Conservation (phyloP, 2,329 filamentous ascomycete species). For the Ceratocystis diversiconidia region DNA sequence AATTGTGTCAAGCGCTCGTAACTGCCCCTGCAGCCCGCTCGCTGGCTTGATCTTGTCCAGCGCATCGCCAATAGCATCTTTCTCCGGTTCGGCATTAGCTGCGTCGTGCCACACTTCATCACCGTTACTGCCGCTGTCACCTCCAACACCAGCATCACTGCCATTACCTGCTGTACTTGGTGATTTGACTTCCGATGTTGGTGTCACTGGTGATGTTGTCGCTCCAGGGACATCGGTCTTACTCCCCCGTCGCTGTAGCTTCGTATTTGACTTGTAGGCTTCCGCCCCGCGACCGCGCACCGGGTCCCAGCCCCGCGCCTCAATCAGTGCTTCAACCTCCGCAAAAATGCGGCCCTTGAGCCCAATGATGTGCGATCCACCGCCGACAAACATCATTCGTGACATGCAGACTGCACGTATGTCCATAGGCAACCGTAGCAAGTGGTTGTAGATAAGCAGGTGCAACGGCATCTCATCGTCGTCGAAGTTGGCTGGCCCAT, state of each 20-base stretch:
- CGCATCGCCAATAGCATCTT: slow-evolving; percentile 45
- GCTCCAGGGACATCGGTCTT: no score
- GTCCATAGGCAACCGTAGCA: slow-evolving; percentile 67
- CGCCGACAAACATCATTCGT: slow-evolving; percentile 74
- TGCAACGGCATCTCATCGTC: slow-evolving; percentile 76
- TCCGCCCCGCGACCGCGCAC: slow-evolving; percentile 57
- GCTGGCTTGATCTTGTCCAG: slow-evolving; percentile 31
- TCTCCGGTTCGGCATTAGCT: slow-evolving; percentile 33
- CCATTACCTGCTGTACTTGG: not conserved
- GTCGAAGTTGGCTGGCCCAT: slow-evolving; percentile 49
- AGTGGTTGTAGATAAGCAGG: slow-evolving; percentile 57
- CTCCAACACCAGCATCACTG: slow-evolving; percentile 7
- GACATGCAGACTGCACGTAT: slow-evolving; percentile 76
- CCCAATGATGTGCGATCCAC: slow-evolving; percentile 64
- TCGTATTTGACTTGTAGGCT: slow-evolving; percentile 34
- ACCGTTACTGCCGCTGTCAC: slow-evolving; percentile 16
- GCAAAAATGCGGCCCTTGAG: slow-evolving; percentile 62
- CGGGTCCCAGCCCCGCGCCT: slow-evolving; percentile 59
- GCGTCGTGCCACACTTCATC: slow-evolving; percentile 29
- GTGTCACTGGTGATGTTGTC: no score
- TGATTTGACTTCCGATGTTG: slow-evolving; percentile 15
- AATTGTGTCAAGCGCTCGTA: slow-evolving; percentile 54
- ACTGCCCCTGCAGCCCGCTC: slow-evolving; percentile 35
- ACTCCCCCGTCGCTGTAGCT: slow-evolving; percentile 26
- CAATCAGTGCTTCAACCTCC: slow-evolving; percentile 55